A percentile compares a stretch with the other conserved stretches of the same genome.
Conservation (phyloP, 2,329 filamentous ascomycete species). For the Aureobasidium sp. region DNA sequence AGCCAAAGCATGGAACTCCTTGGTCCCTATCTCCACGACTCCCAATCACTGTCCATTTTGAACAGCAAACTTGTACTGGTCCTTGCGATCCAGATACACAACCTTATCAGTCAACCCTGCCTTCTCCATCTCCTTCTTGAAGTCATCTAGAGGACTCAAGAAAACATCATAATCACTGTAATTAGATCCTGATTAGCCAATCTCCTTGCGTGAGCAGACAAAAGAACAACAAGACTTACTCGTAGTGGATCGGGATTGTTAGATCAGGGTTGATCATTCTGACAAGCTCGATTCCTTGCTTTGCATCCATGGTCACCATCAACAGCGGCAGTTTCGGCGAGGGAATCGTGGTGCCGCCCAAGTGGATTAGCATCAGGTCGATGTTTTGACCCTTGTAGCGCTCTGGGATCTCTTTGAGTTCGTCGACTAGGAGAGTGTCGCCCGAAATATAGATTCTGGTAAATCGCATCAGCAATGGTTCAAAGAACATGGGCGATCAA, state of each 20-base stretch:
- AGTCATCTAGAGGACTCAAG: conserved; percentile 52
- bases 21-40: neutral
- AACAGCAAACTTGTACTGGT: conserved; percentile 51
- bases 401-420: conserved; percentile 54
- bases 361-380: conserved; percentile 60
- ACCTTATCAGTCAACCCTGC: conserved; percentile 48
- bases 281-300: conserved; percentile 55
- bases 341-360: conserved; percentile 61
- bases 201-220: too few species aligned
- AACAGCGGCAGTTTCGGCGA: conserved; percentile 51
- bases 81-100: conserved; percentile 54
- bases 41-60: neutral
- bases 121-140: conserved; percentile 49
- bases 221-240: conserved; percentile 32
- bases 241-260: conserved; percentile 58
- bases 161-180: conserved; percentile 55
- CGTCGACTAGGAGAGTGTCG: conserved; percentile 57
- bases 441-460: conserved; percentile 57
- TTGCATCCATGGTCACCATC: conserved; percentile 64
- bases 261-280: conserved; percentile 53
- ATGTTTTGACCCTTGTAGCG: conserved; percentile 49
- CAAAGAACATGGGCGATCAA: neutral
- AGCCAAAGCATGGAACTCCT: neutral
- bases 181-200: neutral
- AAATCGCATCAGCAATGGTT: neutral